These are phyloP conservation scores for Triticum turgidum DNA, from an alignment of 176 grass and related monocot species.

Conservation along the genomic window DNA sequence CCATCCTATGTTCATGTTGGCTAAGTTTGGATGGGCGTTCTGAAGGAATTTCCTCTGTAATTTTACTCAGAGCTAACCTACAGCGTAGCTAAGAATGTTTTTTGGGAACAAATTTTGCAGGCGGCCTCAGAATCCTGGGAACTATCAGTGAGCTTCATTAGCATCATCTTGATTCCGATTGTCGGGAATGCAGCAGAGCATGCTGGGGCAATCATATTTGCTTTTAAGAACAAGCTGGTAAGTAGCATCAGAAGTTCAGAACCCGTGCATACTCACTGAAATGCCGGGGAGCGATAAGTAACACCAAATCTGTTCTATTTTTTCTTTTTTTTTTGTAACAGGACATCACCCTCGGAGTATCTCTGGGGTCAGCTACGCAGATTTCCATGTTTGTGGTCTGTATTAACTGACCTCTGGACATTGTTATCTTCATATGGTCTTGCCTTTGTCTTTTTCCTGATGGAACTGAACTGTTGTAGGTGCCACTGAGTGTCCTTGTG, in stretches of 20 bases:
- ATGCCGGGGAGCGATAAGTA: background rate
- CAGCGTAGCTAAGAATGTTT: constrained; percentile 17
- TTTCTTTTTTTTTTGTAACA: background rate
- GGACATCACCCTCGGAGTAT: constrained; percentile 81
- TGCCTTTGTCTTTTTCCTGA: background rate
- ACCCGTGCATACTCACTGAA: background rate
- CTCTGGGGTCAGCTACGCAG: constrained; percentile 72
- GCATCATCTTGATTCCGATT: constrained; percentile 76
- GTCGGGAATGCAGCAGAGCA: constrained; percentile 87
- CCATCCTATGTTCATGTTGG: background rate
- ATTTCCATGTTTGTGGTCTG: constrained; percentile 91
- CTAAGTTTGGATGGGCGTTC: background rate
- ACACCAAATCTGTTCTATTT: background rate
- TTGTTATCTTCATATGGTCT: constrained; percentile 9
- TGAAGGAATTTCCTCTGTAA: background rate
- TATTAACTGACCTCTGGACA: constrained; percentile 18
- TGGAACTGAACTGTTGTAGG: constrained; percentile 32
- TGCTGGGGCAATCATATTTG: constrained; percentile 76
- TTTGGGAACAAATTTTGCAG: constrained; percentile 28
- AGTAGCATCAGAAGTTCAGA: constrained; percentile 1
- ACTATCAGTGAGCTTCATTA: constrained; percentile 77
- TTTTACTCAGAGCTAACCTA: constrained; percentile 31
- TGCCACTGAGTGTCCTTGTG: constrained; percentile 68
- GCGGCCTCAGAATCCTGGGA: constrained; percentile 69
- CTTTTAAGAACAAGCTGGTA: constrained; percentile 77